Evolutionary conservation across 192 early-diverging fungal genomes (phyloP).

Genomic region (Entophlyctis luteolus): DNA sequence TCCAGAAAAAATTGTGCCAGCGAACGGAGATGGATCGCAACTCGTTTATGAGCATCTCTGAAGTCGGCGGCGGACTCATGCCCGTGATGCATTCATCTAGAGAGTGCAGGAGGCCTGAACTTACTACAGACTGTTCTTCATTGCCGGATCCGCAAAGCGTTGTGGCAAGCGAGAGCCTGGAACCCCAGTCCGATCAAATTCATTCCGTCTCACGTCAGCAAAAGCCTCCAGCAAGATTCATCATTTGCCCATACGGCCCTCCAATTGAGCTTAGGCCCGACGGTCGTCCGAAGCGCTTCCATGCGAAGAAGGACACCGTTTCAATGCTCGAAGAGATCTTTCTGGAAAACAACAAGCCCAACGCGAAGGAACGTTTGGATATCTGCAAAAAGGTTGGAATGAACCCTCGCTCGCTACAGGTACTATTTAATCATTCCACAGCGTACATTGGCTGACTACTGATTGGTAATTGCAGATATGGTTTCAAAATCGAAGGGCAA

Average conservation of each 20-base stretch:
- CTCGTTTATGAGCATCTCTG: background rate
- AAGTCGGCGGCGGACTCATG: background rate
- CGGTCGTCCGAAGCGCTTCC: constrained; percentile 15
- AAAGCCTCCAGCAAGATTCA: constrained; percentile 6
- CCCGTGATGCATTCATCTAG: background rate
- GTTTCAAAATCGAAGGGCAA: constrained; percentile 54
- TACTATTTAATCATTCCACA: constrained; percentile 62
- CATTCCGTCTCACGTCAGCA: background rate
- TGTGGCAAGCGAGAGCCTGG: too few species aligned
- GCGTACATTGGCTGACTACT: background rate
- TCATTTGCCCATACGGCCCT: constrained; percentile 23
- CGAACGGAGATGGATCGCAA: too few species aligned
- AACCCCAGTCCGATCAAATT: too few species aligned
- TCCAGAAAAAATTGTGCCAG: too few species aligned
- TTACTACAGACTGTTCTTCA: background rate
- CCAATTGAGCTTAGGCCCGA: constrained; percentile 23
- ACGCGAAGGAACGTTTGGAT: constrained; percentile 71
- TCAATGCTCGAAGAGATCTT: constrained; percentile 72
- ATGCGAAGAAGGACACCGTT: constrained; percentile 53
- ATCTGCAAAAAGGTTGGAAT: constrained; percentile 78
- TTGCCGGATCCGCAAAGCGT: background rate
- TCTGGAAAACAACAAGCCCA: constrained; percentile 74
- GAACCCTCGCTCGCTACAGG: constrained; percentile 88
- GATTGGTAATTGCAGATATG: background rate
- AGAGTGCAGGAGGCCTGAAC: background rate